Conservation (phyloP, 1,284 basidiomycete genomes). For the Hymenochaete sp. region DNA sequence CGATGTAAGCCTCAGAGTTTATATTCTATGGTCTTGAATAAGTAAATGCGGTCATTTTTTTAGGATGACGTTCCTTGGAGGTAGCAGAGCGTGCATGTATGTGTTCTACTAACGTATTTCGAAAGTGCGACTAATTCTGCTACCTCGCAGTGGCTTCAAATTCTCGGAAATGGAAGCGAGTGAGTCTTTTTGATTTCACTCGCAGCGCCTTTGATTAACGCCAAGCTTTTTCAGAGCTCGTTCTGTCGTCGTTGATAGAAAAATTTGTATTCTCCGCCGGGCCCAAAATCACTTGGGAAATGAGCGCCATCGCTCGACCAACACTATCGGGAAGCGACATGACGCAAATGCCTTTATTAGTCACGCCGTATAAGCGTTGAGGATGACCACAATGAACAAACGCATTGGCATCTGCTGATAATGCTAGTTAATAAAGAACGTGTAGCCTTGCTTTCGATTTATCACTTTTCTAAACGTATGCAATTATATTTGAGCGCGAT, state of each 20-base stretch:
- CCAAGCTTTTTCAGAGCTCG: constrained; percentile 1
- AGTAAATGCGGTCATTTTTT: background rate
- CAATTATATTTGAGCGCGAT: too few species aligned
- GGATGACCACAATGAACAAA: too few species aligned
- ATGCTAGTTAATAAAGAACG: too few species aligned
- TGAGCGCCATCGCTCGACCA: constrained; percentile 6
- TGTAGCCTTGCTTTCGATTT: too few species aligned
- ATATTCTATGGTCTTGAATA: background rate
- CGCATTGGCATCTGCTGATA: too few species aligned
- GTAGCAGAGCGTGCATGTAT: constrained; percentile 19
- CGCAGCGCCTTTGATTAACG: background rate
- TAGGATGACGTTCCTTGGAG: constrained; percentile 20
- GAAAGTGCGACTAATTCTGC: background rate
- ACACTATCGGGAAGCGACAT: background rate
- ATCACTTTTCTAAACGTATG: too few species aligned
- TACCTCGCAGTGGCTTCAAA: constrained; percentile 14
- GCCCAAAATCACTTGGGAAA: constrained; percentile 8
- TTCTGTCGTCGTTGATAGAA: constrained; percentile 11
- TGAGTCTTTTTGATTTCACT: constrained; percentile 17
- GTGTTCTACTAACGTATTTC: too few species aligned
- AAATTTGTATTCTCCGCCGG: constrained; percentile 3
- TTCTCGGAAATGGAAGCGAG: constrained; percentile 16
- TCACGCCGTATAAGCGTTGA: too few species aligned
- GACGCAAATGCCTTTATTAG: background rate
- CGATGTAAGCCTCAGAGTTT: constrained; percentile 16